phyloP scores from a whole-genome alignment of 768 basidiomycete species.

The Kwoniella sp. region DNA sequence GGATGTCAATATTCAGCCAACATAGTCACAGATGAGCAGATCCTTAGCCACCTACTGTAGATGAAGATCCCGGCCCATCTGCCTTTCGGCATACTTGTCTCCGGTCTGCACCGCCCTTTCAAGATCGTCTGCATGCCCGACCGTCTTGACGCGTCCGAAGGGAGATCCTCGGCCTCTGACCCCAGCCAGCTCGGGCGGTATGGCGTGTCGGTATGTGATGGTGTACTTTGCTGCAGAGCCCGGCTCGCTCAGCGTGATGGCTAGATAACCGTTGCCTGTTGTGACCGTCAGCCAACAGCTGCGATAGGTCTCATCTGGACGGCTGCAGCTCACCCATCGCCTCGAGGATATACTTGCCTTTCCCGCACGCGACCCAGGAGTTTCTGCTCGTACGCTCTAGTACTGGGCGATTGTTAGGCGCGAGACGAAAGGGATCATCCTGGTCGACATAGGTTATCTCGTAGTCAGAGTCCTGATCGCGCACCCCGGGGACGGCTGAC shows the following conservation, averaged over 20 bases:
- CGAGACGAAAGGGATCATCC: constrained; percentile 37
- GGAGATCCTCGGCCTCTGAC: constrained; percentile 1
- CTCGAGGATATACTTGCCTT: constrained; percentile 59
- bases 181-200: constrained; percentile 17
- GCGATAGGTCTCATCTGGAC: neutral
- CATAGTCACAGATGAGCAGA: neutral
- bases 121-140: constrained; percentile 33
- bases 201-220: constrained; percentile 25
- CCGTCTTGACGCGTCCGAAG: constrained; percentile 4
- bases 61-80: constrained; percentile 21
- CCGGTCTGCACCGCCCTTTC: constrained; percentile 35
- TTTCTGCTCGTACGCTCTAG: constrained; percentile 16
- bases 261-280: constrained; percentile 28
- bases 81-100: constrained; percentile 30
- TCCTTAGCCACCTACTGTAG: constrained; percentile 20
- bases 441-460: constrained; percentile 51
- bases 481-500: neutral
- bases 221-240: constrained; percentile 3
- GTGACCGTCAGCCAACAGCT: no score
- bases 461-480: neutral
- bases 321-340: constrained; percentile 21
- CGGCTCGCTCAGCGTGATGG: constrained; percentile 13
- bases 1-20: neutral
- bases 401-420: neutral
- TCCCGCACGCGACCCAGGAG: constrained; percentile 62